These are phyloP conservation scores for Suillus clintonianus DNA, from an alignment of 768 basidiomycete genomes.

Conservation along the genomic window DNA sequence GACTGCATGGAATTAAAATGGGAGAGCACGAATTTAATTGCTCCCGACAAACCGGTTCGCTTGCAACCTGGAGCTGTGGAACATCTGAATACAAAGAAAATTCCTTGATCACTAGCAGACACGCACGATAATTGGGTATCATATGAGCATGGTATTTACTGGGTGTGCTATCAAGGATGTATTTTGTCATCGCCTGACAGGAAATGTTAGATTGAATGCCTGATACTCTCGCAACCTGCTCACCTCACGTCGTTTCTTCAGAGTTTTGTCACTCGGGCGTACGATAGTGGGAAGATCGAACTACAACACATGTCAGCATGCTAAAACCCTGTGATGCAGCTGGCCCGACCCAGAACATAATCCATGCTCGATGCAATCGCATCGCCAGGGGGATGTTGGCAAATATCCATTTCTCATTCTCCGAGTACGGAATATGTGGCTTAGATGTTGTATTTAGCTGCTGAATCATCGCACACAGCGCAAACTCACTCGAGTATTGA, in stretches of 20 bases:
- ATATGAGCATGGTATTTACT: conserved; percentile 47
- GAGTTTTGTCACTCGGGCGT: conserved; percentile 9
- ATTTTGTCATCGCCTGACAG: conserved; percentile 40
- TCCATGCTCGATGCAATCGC: conserved; percentile 49
- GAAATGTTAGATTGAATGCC: background rate
- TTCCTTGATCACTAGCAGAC: background rate
- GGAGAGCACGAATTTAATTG: background rate
- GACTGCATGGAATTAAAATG: conserved; percentile 11
- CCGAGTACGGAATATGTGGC: conserved; percentile 41
- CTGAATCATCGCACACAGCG: background rate
- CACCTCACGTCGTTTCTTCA: conserved; percentile 17
- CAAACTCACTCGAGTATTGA: conserved; percentile 46
- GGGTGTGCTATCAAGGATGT: conserved; percentile 52
- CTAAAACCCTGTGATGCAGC: background rate
- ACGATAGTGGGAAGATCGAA: conserved; percentile 18
- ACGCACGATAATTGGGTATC: conserved; percentile 54
- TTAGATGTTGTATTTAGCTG: conserved; percentile 33
- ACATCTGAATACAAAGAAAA: background rate
- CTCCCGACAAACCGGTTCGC: conserved; percentile 34
- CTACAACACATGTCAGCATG: conserved; percentile 8
- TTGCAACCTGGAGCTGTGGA: conserved; percentile 60
- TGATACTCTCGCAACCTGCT: background rate
- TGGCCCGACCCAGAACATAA: conserved; percentile 49
- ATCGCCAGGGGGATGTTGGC: conserved; percentile 52
- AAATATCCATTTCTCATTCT: conserved; percentile 51